phyloP scores from a whole-genome alignment of 2,329 filamentous ascomycete genomes.

The Penicillium sclerotigenum region DNA sequence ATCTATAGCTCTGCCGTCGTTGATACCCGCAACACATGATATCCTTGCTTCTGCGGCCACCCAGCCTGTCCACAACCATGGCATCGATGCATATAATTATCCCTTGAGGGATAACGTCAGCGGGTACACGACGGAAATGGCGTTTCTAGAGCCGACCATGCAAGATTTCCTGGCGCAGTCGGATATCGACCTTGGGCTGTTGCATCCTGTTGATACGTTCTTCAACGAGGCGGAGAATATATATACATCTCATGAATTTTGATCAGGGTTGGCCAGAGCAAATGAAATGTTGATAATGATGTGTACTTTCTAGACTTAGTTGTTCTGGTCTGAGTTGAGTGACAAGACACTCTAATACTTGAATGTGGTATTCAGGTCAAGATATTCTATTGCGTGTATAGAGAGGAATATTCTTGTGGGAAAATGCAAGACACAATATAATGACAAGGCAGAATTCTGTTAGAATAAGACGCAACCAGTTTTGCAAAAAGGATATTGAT shows the following conservation, averaged over 20 bases:
- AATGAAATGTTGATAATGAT: not conserved
- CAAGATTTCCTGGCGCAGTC: constrained; percentile 40
- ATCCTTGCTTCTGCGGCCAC: constrained; percentile 4
- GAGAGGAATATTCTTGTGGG: not conserved
- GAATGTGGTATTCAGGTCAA: not conserved
- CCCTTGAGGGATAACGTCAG: constrained; percentile 23
- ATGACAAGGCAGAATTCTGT: not conserved
- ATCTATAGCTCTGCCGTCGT: constrained; percentile 1
- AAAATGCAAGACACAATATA: not conserved
- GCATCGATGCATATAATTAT: constrained; percentile 9
- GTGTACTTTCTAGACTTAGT: not conserved
- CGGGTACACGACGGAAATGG: constrained; percentile 39
- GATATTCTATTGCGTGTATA: not conserved
- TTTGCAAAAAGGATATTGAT: not conserved
- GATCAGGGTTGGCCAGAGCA: not conserved
- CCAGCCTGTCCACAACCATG: not conserved
- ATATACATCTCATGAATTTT: constrained; percentile 30
- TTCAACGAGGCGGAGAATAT: constrained; percentile 34
- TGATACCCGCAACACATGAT: constrained; percentile 6
- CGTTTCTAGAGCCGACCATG: constrained; percentile 40
- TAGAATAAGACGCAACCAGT: not conserved
- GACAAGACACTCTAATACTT: not conserved
- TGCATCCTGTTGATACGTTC: constrained; percentile 37
- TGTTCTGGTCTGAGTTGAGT: not conserved
- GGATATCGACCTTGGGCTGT: constrained; percentile 35